Conservation (phyloP, 2,329 filamentous ascomycete genomes). For the Helotiales sp. region DNA sequence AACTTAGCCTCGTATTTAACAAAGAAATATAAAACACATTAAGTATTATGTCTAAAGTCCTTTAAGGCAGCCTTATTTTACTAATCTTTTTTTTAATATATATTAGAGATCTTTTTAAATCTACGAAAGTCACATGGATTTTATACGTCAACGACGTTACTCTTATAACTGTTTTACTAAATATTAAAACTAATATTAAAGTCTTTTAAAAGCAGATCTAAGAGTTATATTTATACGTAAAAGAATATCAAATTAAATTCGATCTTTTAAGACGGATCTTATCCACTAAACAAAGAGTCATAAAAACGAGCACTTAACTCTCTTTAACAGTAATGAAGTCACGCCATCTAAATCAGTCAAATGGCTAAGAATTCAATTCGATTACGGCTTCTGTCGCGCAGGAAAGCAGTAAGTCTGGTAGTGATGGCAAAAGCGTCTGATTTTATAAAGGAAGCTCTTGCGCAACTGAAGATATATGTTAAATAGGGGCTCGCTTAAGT, state of each 20-base stretch:
- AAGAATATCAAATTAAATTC: too few species aligned
- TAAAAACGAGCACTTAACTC: not conserved
- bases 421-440: too few species aligned
- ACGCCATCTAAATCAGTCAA: too few species aligned
- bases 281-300: not conserved
- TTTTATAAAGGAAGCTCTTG: too few species aligned
- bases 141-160: too few species aligned
- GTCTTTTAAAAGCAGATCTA: not conserved
- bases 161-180: not conserved
- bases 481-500: too few species aligned
- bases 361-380: too few species aligned
- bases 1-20: not conserved
- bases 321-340: too few species aligned
- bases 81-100: not conserved
- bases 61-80: not conserved
- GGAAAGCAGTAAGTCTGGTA: too few species aligned
- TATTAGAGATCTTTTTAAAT: not conserved
- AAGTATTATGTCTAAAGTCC: not conserved
- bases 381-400: not conserved
- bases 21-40: not conserved
- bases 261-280: not conserved
- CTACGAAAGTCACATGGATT: too few species aligned
- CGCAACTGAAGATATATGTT: too few species aligned
- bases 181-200: not conserved
- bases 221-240: not conserved